Evolutionary conservation across 2,329 filamentous ascomycete species (phyloP).

Genomic region (Sporothrix euskadiensis): DNA sequence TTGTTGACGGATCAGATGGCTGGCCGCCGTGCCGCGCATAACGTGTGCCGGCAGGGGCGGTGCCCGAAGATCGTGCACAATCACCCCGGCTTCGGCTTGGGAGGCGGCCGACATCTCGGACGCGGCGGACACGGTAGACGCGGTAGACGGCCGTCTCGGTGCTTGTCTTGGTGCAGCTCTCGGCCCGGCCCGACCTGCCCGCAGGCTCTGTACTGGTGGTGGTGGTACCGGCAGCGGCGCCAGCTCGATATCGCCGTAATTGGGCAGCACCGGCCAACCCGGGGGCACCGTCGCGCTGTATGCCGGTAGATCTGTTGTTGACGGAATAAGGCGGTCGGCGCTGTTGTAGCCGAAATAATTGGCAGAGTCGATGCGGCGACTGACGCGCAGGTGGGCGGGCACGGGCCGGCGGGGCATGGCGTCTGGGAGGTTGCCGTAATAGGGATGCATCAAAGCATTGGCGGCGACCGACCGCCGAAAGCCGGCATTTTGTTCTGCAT

Average conservation of each 20-base stretch:
- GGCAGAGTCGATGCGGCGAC: too few species aligned
- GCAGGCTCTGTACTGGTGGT: too few species aligned
- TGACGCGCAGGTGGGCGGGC: background rate
- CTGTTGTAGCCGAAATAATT: background rate
- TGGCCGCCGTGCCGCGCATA: background rate
- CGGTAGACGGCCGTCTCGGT: background rate
- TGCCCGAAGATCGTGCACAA: background rate
- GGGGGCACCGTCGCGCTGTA: background rate
- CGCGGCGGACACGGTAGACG: background rate
- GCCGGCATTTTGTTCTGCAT: background rate
- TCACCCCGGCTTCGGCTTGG: background rate
- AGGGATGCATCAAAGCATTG: background rate
- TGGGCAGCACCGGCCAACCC: background rate
- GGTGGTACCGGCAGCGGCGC: too few species aligned
- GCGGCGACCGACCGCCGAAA: background rate
- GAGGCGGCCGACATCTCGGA: background rate
- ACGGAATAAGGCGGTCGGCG: background rate
- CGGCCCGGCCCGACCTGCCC: too few species aligned
- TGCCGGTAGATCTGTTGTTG: background rate
- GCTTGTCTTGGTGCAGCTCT: background rate
- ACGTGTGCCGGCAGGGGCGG: background rate
- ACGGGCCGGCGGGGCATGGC: too few species aligned
- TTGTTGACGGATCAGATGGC: background rate
- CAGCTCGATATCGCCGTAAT: background rate
- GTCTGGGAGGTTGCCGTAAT: background rate